Evolutionary conservation across 2,329 filamentous ascomycete genomes (phyloP).

Genomic region (Ciborinia camelliae): DNA sequence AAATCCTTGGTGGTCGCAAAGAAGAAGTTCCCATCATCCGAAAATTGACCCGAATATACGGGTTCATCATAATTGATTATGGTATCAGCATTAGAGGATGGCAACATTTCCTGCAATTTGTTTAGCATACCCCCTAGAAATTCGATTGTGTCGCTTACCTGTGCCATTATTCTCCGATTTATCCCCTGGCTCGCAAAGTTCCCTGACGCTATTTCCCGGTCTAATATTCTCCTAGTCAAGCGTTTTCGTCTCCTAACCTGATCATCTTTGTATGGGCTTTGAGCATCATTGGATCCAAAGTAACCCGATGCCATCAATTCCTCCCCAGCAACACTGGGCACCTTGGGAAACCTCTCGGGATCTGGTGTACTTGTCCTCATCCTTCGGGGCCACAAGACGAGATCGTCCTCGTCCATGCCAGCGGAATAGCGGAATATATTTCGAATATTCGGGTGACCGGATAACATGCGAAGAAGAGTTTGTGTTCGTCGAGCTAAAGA

Average conservation of each 20-base stretch:
- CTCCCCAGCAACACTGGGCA: constrained; percentile 73
- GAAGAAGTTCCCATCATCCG: constrained; percentile 96
- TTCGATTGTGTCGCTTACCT: constrained; percentile 45
- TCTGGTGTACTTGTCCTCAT: constrained; percentile 46
- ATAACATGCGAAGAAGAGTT: constrained; percentile 29
- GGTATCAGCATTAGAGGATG: constrained; percentile 72
- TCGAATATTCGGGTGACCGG: constrained; percentile 20
- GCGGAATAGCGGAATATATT: constrained; percentile 20
- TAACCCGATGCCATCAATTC: constrained; percentile 77
- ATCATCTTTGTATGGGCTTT: constrained; percentile 36
- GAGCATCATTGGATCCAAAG: constrained; percentile 68
- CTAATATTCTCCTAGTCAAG: constrained; percentile 68
- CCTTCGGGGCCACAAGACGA: constrained; percentile 45
- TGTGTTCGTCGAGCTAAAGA: constrained; percentile 28
- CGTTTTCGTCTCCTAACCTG: constrained; percentile 46
- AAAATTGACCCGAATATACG: constrained; percentile 95
- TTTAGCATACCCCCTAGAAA: neutral
- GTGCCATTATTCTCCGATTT: constrained; percentile 64
- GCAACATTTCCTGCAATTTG: constrained; percentile 64
- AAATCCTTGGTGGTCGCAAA: constrained; percentile 91
- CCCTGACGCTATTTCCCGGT: constrained; percentile 75
- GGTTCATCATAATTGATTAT: constrained; percentile 83
- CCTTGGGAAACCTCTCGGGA: constrained; percentile 68
- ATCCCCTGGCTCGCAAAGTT: constrained; percentile 55
- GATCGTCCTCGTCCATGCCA: constrained; percentile 25